A percentile compares a stretch with the other conserved stretches of the same genome.
Evolutionary conservation across 2,329 filamentous ascomycete species (phyloP).

Genomic region (Podosphaera aphanis): DNA sequence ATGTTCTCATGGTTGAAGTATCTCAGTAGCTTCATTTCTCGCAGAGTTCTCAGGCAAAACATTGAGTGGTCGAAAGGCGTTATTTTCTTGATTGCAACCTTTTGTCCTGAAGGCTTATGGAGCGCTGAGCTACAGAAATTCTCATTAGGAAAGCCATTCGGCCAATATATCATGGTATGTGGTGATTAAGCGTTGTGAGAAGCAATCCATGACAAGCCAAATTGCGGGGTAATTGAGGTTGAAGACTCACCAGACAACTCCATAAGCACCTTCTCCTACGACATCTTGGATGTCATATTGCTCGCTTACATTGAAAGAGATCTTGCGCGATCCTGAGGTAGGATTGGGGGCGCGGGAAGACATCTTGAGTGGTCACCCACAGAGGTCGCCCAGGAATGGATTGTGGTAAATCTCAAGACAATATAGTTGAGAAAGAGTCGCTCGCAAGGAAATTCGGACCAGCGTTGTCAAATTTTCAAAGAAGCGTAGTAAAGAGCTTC

Average conservation of each 20-base stretch:
- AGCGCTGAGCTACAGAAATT: constrained; percentile 51
- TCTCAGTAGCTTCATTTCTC: constrained; percentile 95
- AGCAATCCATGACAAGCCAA: not conserved
- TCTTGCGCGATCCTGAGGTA: constrained; percentile 54
- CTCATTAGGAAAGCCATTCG: not conserved
- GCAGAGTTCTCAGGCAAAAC: constrained; percentile 88
- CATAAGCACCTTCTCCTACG: constrained; percentile 92
- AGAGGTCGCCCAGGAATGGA: too few species aligned
- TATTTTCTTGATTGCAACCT: constrained; percentile 99
- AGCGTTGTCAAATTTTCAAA: not conserved
- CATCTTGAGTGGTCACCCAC: constrained; percentile 6
- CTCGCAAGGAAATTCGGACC: not conserved
- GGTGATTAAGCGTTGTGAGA: not conserved
- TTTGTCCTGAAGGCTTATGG: constrained; percentile 93
- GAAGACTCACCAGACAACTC: constrained; percentile 71
- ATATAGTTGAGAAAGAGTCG: not conserved
- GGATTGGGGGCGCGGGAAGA: constrained; percentile 26
- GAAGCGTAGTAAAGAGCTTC: not conserved
- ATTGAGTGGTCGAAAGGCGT: constrained; percentile 97
- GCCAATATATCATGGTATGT: not conserved
- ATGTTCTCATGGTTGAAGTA: constrained; percentile 99
- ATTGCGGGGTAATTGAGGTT: constrained; percentile 1
- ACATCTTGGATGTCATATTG: constrained; percentile 99
- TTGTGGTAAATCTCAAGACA: not conserved
- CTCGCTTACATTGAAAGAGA: constrained; percentile 98